Percentiles rank a stretch among this genome's conserved stretches.
phyloP scores from a whole-genome alignment of 345 rosid species.

The Reutealis trisperma region DNA sequence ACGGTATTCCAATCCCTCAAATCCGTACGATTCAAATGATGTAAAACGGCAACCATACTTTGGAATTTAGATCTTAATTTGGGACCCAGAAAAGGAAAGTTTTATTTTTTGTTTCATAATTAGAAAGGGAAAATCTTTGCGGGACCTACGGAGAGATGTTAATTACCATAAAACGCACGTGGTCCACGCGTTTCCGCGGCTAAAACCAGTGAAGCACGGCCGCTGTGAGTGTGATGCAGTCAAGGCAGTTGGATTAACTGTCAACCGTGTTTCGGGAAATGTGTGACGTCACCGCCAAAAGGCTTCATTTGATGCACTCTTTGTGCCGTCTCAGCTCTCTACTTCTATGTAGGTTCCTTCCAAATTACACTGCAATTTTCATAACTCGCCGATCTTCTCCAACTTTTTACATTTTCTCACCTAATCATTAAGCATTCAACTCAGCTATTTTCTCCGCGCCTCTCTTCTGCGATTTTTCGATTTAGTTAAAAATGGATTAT shows the following conservation, averaged over 20 bases:
- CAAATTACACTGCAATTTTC: no score
- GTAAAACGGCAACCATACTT: neutral
- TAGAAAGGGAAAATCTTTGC: no score
- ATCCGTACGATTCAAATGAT: neutral
- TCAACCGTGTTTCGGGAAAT: constrained; percentile 12
- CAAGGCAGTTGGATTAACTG: constrained; percentile 26
- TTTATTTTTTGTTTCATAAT: no score
- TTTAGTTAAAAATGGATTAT: no score
- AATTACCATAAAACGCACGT: neutral
- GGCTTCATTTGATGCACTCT: neutral
- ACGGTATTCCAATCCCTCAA: neutral
- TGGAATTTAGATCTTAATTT: neutral
- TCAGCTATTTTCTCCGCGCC: no score
- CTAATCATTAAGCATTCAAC: no score
- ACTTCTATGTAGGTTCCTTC: no score
- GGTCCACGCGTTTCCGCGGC: constrained; percentile 26
- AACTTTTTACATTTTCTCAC: no score
- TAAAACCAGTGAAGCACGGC: neutral
- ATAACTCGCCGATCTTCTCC: no score
- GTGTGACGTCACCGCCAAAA: constrained; percentile 5
- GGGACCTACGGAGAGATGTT: neutral
- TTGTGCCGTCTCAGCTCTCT: neutral
- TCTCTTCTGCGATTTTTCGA: no score
- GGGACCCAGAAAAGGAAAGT: neutral
- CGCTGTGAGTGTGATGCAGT: neutral